Percentiles rank a stretch among this genome's conserved stretches.
phyloP scores from a whole-genome alignment of 768 basidiomycete genomes.

The Leccinum uliginosum region DNA sequence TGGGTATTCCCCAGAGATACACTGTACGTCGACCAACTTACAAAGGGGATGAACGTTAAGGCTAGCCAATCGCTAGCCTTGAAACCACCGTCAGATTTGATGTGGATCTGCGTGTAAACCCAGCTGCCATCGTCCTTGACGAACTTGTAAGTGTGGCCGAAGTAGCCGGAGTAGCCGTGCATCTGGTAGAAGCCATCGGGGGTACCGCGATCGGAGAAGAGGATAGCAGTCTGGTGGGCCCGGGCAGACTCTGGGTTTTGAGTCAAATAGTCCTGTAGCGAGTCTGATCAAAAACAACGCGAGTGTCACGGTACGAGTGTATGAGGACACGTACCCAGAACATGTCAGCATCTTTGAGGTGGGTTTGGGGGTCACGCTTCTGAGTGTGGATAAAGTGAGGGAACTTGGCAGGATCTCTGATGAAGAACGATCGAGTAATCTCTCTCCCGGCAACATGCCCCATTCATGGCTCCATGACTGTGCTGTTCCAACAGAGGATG shows the following conservation, averaged over 20 bases:
- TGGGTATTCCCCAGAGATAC: no score
- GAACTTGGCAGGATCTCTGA: slow-evolving; percentile 85
- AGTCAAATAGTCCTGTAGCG: slow-evolving; percentile 74
- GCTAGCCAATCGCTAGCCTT: no score
- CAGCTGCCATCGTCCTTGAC: slow-evolving; percentile 80
- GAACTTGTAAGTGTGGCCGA: slow-evolving; percentile 89
- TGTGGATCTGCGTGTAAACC: slow-evolving; percentile 84
- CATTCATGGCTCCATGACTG: no score
- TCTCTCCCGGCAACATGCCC: no score
- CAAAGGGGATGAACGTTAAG: no score
- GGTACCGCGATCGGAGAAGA: slow-evolving; percentile 93
- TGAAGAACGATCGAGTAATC: no score
- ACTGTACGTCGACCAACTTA: no score
- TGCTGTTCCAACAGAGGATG: no score
- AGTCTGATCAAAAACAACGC: background rate
- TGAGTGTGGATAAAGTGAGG: slow-evolving; percentile 94
- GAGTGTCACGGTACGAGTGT: background rate
- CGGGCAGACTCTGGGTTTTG: slow-evolving; percentile 89
- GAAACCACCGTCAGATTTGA: slow-evolving; percentile 74
- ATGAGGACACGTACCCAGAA: slow-evolving; percentile 58
- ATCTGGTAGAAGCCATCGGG: slow-evolving; percentile 80
- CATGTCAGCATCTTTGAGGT: slow-evolving; percentile 82
- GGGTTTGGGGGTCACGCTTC: slow-evolving; percentile 88
- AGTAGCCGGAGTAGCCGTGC: slow-evolving; percentile 95
- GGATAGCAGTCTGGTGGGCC: slow-evolving; percentile 84